Conservation (phyloP, 257 asterid species). For the Fraxinus pennsylvanica region DNA sequence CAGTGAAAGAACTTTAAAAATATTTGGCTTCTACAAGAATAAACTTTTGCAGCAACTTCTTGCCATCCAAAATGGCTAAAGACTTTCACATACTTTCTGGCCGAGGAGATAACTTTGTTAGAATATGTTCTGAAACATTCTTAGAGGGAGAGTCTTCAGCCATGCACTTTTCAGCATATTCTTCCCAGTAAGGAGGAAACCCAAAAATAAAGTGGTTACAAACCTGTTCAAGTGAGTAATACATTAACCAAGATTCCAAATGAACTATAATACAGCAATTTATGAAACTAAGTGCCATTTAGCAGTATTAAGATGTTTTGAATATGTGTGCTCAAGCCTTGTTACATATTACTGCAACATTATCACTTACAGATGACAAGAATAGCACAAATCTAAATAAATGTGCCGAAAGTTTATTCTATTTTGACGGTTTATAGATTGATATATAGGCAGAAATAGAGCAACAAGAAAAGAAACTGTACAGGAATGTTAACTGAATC, state of each 20-base stretch:
- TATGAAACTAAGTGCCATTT: slow-evolving; percentile 10
- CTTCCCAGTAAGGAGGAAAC: slow-evolving; percentile 80
- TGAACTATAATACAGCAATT: slow-evolving; percentile 8
- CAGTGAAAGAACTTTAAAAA: slow-evolving; percentile 6
- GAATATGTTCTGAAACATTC: slow-evolving; percentile 22
- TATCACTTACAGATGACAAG: neutral
- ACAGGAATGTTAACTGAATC: slow-evolving; percentile 3
- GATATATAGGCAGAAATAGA: slow-evolving; percentile 1
- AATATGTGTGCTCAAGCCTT: slow-evolving; percentile 15
- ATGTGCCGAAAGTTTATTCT: neutral
- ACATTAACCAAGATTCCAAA: neutral
- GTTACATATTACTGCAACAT: neutral
- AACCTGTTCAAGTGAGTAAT: slow-evolving; percentile 49
- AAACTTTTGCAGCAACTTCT: slow-evolving; percentile 9
- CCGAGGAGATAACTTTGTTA: slow-evolving; percentile 9
- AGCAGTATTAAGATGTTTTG: slow-evolving; percentile 17
- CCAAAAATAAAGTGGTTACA: slow-evolving; percentile 60
- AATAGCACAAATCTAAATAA: neutral
- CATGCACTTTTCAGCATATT: slow-evolving; percentile 36
- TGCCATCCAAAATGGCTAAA: slow-evolving; percentile 7
- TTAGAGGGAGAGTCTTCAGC: slow-evolving; percentile 35
- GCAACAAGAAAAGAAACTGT: slow-evolving; percentile 12
- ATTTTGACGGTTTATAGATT: slow-evolving; percentile 12
- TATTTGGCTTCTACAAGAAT: neutral
- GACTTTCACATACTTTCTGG: slow-evolving; percentile 33